Evolutionary conservation across 2,329 filamentous ascomycete genomes (phyloP), one percentile per base, ranked within the genome.

Genomic region (Sclerotinia minor): DNA sequence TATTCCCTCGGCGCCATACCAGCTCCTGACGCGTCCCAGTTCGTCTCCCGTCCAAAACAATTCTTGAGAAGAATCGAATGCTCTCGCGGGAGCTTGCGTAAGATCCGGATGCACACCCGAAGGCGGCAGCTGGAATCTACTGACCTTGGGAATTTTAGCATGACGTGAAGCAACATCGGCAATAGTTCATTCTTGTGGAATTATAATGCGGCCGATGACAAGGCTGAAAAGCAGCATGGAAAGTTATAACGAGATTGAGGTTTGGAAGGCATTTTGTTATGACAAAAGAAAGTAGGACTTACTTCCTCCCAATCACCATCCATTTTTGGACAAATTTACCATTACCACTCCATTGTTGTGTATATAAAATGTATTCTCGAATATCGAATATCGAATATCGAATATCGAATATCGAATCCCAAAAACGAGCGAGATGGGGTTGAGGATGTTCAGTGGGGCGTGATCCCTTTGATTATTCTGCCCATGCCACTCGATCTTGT

Each of bases 31-130:
- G 72, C 93, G 89, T 70, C 95, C 95, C 59, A 70, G 92, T 81
- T 95, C 92, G 79, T 95, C 96, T 58, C 94, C 96, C 3, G 89
- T 88, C 95, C 96, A 99, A 65, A 99, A 81, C 47, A 99, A 84
- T 79, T 99, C 95, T 78, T 97, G 91, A 50, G 85, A 84, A 68
- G 90, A 90, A 79, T 99, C 95, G 79, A 99, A 99, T 59, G 91
- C 90, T 78, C 97, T 86, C 3, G 92, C 89, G 55, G 91, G 89
- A 73, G 92, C 87, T 68, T 87, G 87, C 29, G 90, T 90, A 54
- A 89, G 85, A 75, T 90, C 82, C 72, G 85, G 85, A 81, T 90
- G 88, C 75, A 87, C 83, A 77, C 87, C 89, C 75, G 91, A 88
- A 75, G 91, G 88, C 78, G 92, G 92, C 80, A 96, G 87, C 78